These are phyloP conservation scores for Aspergillus mulundensis DNA, from an alignment of 495 filamentous ascomycete genomes.

Conservation along the genomic window DNA sequence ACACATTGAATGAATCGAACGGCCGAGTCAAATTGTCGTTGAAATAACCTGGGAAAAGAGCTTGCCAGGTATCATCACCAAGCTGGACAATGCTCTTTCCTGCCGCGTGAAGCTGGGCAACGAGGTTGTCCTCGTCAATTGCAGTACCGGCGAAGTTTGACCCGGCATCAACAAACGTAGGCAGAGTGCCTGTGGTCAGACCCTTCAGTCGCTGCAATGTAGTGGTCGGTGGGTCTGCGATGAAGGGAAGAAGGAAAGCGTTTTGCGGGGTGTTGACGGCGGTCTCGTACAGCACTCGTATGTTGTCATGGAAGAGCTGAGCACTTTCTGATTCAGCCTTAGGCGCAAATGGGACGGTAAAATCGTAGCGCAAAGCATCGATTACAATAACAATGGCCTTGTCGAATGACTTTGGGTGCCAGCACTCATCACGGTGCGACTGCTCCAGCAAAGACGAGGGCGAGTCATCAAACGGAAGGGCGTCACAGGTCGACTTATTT, in stretches of 20 bases:
- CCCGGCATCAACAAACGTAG: slow-evolving; percentile 89
- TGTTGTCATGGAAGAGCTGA: slow-evolving; percentile 78
- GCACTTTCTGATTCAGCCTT: slow-evolving; percentile 44
- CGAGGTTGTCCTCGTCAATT: slow-evolving; percentile 95
- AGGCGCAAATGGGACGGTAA: slow-evolving; percentile 75
- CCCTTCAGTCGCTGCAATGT: slow-evolving; percentile 92
- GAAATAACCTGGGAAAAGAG: slow-evolving; percentile 89
- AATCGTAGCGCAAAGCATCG: slow-evolving; percentile 94
- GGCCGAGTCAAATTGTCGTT: slow-evolving; percentile 75
- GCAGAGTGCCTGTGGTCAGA: slow-evolving; percentile 89
- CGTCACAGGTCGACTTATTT: slow-evolving; percentile 75
- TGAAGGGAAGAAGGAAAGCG: slow-evolving; percentile 90
- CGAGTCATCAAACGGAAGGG: slow-evolving; percentile 58
- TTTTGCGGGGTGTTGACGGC: slow-evolving; percentile 67
- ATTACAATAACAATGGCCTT: slow-evolving; percentile 89
- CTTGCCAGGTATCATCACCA: slow-evolving; percentile 94
- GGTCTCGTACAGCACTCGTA: slow-evolving; percentile 80
- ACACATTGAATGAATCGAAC: slow-evolving; percentile 97
- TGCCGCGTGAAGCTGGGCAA: slow-evolving; percentile 73
- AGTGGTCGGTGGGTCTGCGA: slow-evolving; percentile 92
- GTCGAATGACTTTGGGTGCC: slow-evolving; percentile 90
- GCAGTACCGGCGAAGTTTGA: slow-evolving; percentile 94
- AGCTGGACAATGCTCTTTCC: slow-evolving; percentile 88
- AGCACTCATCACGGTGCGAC: slow-evolving; percentile 69
- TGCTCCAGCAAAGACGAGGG: slow-evolving; percentile 28